Evolutionary conservation across 768 basidiomycete genomes (phyloP), one percentile per base, ranked within the genome.

Genomic region (Lactarius evosmus): DNA sequence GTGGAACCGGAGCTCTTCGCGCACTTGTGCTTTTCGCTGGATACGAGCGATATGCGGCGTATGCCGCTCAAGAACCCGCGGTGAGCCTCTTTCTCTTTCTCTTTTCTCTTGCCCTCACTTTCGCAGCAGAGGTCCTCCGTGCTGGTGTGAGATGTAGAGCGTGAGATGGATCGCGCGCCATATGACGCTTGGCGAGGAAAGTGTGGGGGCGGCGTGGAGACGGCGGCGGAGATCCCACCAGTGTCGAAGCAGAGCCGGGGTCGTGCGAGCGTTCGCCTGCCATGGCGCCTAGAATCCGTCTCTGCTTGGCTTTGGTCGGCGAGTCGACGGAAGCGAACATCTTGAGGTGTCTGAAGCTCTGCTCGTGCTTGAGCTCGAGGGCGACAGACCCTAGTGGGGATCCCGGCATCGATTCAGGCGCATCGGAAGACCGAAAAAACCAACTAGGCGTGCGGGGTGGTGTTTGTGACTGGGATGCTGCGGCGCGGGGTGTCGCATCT

Each of bases 51-150:
- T 49, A 89, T 83, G 54, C 83, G 76, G 46, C 88, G 79, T 22
- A 89, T 81, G 17, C 82, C 82, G 11, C 84, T 83, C 79, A 88
- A 83, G 69, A 89, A 81, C 1, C 75, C 63, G 64, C 86, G 64
- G 60, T 75, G n/a, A n/a, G n/a, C n/a, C n/a, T n/a, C 62, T 50
- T 66, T 63, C 52, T 73, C 74, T 66, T 75, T 74, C 55, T 75
- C 72, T 40, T 56, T 61, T 11, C 29, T 57, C 19, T 62, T 61
- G 19, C 51, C 56, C 38, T 46, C 36, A 17, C 30, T 34, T 40
- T 55, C 56, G 27, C 41, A 49, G 12, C 11, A 38, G 44, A 59
- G 27, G 11, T 69, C 68, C 3, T 66, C 67, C 40, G 56, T 69
- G 44, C 65, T 61, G 9, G 63, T 54, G 33, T 56, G 52, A 44